Evolutionary conservation across 2,329 filamentous ascomycete species (phyloP).

Genomic region (Aspergillus clavatus): DNA sequence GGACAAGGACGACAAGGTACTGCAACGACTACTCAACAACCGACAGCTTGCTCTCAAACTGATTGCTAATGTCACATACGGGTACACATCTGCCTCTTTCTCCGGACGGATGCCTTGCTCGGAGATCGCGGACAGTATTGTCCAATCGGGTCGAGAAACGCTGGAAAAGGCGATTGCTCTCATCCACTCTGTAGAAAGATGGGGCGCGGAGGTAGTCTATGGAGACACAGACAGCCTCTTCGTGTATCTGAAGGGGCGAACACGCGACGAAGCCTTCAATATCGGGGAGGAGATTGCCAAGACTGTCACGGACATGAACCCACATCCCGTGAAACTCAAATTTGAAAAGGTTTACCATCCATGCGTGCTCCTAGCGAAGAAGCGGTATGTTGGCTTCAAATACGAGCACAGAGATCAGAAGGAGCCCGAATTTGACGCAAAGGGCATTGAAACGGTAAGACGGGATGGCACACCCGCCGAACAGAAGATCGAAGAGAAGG

Average conservation of each 20-base stretch:
- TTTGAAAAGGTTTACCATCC: conserved; percentile 99
- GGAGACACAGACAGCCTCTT: conserved; percentile 97
- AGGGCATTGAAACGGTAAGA: conserved; percentile 95
- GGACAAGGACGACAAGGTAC: conserved; percentile 77
- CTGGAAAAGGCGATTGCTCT: conserved; percentile 88
- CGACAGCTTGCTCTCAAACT: conserved; percentile 90
- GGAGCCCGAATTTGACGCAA: conserved; percentile 89
- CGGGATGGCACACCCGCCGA: conserved; percentile 91
- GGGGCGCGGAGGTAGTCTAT: conserved; percentile 96
- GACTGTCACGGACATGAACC: conserved; percentile 83
- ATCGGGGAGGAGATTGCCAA: conserved; percentile 90
- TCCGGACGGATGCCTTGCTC: conserved; percentile 97
- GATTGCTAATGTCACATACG: conserved; percentile 98
- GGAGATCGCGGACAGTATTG: conserved; percentile 96
- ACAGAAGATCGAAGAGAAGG: conserved; percentile 94
- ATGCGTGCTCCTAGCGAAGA: conserved; percentile 90
- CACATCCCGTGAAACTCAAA: conserved; percentile 87
- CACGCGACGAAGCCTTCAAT: conserved; percentile 80
- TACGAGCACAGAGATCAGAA: conserved; percentile 74
- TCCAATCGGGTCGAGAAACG: conserved; percentile 91
- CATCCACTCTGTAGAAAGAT: conserved; percentile 80
- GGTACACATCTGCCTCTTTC: conserved; percentile 94
- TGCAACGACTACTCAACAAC: conserved; percentile 88
- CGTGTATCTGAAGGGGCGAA: conserved; percentile 80
- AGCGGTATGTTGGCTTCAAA: conserved; percentile 96